Conservation (phyloP, 805 yeast species). For the Barnettozyma wickerhamii region DNA sequence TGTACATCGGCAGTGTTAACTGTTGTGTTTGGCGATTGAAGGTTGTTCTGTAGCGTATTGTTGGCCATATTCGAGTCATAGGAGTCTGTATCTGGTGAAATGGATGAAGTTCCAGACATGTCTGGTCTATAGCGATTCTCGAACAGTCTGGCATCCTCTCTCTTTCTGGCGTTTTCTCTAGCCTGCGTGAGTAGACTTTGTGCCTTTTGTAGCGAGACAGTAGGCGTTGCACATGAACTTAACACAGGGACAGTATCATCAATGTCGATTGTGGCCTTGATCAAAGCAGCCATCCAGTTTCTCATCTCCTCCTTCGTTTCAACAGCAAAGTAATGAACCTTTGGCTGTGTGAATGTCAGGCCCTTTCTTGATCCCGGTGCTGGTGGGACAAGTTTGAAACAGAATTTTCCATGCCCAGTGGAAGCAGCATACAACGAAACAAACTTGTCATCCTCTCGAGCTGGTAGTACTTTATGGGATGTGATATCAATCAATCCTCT, state of each 20-base stretch:
- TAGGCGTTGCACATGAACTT: conserved; percentile 93
- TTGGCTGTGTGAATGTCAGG: conserved; percentile 92
- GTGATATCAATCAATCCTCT: conserved; percentile 94
- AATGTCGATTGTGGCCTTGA: conserved; percentile 93
- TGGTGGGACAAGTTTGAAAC: conserved; percentile 93
- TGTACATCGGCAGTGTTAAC: conserved; percentile 37
- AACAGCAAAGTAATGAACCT: conserved; percentile 93
- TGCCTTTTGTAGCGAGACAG: conserved; percentile 82
- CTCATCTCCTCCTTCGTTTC: conserved; percentile 90
- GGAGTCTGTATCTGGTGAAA: conserved; percentile 27
- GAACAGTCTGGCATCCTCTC: conserved; percentile 37
- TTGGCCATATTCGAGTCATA: conserved; percentile 22
- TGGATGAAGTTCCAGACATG: conserved; percentile 29
- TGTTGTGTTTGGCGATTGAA: conserved; percentile 30
- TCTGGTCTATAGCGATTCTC: conserved; percentile 22
- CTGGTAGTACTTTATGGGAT: conserved; percentile 86
- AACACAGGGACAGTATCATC: conserved; percentile 91
- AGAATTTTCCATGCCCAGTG: conserved; percentile 89
- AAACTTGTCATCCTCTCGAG: conserved; percentile 77
- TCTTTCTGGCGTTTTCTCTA: conserved; percentile 62
- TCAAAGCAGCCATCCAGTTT: conserved; percentile 89
- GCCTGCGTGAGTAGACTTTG: conserved; percentile 83
- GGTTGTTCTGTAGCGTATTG: too few species aligned
- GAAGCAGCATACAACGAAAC: conserved; percentile 88
- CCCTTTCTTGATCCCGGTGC: conserved; percentile 97